Evolutionary conservation across 805 yeast genomes (phyloP), one percentile per base, ranked within the genome.

Genomic region (Saccharomycopsis oosterbeekiorum): DNA sequence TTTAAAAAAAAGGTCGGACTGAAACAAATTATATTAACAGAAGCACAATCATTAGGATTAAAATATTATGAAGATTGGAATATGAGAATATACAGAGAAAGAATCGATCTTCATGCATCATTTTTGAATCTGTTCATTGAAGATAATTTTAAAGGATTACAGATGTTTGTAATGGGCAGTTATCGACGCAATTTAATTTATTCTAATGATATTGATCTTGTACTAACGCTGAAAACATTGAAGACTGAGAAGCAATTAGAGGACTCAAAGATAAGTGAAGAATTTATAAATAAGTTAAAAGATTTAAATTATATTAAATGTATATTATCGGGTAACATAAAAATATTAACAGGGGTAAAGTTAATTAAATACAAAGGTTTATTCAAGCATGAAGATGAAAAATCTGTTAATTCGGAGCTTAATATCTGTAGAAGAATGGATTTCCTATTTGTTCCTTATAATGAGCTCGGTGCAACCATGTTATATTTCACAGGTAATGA

Each of bases 401-500:
- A 65, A 63, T 74, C 74, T 71, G 61, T 70, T 15, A 77, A 77
- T 1, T 69, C 73, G 2, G 68, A 66, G n/a, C 66, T 66, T 14
- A 58, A 57, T 1, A 68, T 67, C 11, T 80, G 84, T 72, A 74
- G 86, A n/a, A 71, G 86, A 60, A 70, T 83, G 64, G 86, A 83
- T 65, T 74, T 83, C 47, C 67, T 83, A 50, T 67, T 76, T 2
- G 81, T 79, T 5, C 80, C 80, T 1, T 74, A 80, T 73, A 62
- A 67, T 1, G 74, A 76, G 39, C 65, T 73, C 9, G 86, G 85
- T 0, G 80, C 83, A 0, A 71, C 80, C 0, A 65, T 76, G 66
- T 70, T 83, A 6, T 82, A 83, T 67, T 83, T 80, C 65, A 80
- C 83, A 0, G 87, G 87, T 0, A 78, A 81, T 65, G 79, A 77